Evolutionary conservation across 2,329 filamentous ascomycete species (phyloP), one percentile per base, ranked within the genome.

Genomic region (Penicillium sp.): DNA sequence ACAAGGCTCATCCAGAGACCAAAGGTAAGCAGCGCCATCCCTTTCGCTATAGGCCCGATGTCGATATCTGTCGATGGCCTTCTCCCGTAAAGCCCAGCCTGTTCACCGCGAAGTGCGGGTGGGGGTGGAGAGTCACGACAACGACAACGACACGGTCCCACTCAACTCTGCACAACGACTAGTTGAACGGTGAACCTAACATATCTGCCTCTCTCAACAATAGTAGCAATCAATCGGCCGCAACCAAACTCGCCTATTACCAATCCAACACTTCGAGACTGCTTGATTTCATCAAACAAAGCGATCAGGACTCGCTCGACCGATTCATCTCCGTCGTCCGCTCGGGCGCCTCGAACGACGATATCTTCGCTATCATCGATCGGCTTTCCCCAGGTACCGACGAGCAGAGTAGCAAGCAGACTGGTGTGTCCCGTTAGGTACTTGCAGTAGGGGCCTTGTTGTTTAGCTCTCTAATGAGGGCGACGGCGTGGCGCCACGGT

Each of bases 281-380:
- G 30, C 47, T 76, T 38, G 49, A 47, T 8, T 35, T 73, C 28
- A 65, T 76, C 47, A 65, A 66, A 17, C 61, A 70, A 5, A 66
- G 64, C 37, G 64, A 72, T 22, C 65, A 68, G 45, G 67, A 65
- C n/a, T 57, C 64, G 1, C 66, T 76, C 4, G 51, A 64, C 19
- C 68, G 53, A 30, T 49, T 76, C 55, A 59, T 76, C 49, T 59
- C 65, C 28, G 54, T 67, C 24, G 73, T 76, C 45, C 74, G 73
- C 35, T 67, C 72, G 15, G 72, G 73, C 19, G 73, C 70, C 9
- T 73, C 73, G 7, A 62, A 73, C 12, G 55, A 67, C 50, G 63
- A 72, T 17, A 72, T 76, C 17, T 68, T 70, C 45, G 55, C 59
- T 7, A 58, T 59, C 4, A 53, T 76, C 53, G 62, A 68, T 22